phyloP scores from a whole-genome alignment of 1,284 basidiomycete species.

The Tetrapyrgos nigripes region DNA sequence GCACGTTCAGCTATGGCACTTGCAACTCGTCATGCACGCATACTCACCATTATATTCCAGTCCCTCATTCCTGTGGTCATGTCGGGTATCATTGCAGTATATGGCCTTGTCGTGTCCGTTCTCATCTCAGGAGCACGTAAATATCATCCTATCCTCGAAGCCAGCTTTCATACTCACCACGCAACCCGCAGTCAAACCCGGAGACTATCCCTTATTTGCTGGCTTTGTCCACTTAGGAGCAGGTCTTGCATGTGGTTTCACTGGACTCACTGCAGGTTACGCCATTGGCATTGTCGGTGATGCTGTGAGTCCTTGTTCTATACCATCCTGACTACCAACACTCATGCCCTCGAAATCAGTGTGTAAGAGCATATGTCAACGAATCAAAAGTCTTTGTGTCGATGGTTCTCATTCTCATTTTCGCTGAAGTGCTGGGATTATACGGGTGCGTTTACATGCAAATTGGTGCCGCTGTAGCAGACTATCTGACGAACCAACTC shows the following conservation, averaged over 20 bases:
- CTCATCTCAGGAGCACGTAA: conserved; percentile 71
- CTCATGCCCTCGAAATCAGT: conserved; percentile 45
- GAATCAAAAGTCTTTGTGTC: conserved; percentile 90
- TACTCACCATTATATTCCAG: conserved; percentile 42
- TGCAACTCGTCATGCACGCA: conserved; percentile 8
- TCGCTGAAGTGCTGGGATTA: conserved; percentile 84
- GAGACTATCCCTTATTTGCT: conserved; percentile 75
- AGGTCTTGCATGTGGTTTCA: conserved; percentile 90
- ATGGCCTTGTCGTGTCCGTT: conserved; percentile 82
- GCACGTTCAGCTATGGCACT: conserved; percentile 46
- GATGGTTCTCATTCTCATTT: conserved; percentile 77
- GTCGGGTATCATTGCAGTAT: conserved; percentile 84
- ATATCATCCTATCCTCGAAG: conserved; percentile 28
- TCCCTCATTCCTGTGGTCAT: conserved; percentile 93
- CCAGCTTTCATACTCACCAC: conserved; percentile 7
- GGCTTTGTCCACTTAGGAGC: conserved; percentile 97
- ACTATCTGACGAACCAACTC: conserved; percentile 11
- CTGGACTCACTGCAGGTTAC: conserved; percentile 95
- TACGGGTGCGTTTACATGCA: conserved; percentile 54
- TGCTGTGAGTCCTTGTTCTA: conserved; percentile 72
- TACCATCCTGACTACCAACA: conserved; percentile 8
- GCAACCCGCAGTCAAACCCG: conserved; percentile 62
- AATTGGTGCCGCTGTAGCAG: background rate
- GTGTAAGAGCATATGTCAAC: conserved; percentile 77
- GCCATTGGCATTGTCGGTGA: conserved; percentile 97